Percentiles rank a stretch among this genome's conserved stretches.
Evolutionary conservation across 345 rosid species (phyloP).

Genomic region (Balakata baccata): DNA sequence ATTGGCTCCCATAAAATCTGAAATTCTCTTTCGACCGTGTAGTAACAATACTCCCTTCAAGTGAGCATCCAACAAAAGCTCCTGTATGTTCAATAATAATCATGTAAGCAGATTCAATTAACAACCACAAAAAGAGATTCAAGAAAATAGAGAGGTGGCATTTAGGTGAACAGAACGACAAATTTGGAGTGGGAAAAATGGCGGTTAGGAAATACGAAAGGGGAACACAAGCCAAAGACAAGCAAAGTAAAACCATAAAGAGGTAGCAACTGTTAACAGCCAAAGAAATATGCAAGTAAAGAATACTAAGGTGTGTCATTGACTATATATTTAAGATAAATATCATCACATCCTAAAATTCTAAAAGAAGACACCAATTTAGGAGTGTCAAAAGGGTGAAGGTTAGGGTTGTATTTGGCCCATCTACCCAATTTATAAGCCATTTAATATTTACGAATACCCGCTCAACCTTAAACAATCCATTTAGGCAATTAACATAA

Average conservation of each 20-base stretch:
- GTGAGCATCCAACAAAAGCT: conserved; percentile 91
- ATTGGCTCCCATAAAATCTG: conserved; percentile 81
- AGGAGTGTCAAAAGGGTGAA: no score
- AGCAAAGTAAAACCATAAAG: neutral
- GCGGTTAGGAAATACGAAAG: no score
- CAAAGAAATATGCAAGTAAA: neutral
- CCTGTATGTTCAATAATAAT: conserved; percentile 40
- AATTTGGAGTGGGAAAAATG: no score
- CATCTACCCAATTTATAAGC: no score
- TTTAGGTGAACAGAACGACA: neutral
- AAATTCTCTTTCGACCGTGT: conserved; percentile 68
- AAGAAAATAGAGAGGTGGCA: no score
- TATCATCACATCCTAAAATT: neutral
- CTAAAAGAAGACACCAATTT: neutral
- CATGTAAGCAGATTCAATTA: neutral
- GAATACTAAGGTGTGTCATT: no score
- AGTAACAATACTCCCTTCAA: conserved; percentile 78
- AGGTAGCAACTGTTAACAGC: neutral
- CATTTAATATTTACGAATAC: no score
- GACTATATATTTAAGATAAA: neutral
- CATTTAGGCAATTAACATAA: no score
- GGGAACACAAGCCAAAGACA: no score
- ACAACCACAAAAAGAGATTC: neutral
- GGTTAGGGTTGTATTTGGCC: no score
- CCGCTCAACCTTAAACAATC: no score